Percentiles rank a stretch among this genome's conserved stretches.
Conservation (phyloP, 106 monocot species). For the Agapanthus africanus region DNA sequence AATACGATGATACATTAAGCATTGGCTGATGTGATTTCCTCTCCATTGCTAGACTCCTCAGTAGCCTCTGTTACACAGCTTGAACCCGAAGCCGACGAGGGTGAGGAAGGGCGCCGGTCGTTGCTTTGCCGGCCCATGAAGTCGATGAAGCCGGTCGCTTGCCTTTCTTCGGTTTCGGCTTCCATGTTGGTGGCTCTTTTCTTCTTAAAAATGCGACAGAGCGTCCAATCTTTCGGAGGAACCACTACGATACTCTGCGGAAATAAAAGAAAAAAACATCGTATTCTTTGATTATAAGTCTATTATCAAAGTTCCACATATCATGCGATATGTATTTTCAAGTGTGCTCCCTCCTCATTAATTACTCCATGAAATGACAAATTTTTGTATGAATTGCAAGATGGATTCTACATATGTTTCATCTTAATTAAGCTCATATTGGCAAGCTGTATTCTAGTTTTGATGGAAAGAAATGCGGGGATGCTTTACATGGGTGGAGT, state of each 20-base stretch:
- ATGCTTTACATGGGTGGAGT: conserved; percentile 22
- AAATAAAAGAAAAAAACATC: too few species aligned
- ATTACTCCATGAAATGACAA: too few species aligned
- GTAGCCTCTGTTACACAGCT: conserved; percentile 43
- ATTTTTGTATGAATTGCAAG: too few species aligned
- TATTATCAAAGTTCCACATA: too few species aligned
- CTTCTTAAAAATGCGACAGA: conserved; percentile 77
- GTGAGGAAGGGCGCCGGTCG: not conserved
- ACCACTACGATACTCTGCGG: too few species aligned
- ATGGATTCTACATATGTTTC: too few species aligned
- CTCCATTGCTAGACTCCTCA: conserved; percentile 21
- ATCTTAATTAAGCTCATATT: too few species aligned
- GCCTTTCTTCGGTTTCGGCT: not conserved
- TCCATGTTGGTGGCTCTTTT: conserved; percentile 24
- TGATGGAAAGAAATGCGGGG: too few species aligned
- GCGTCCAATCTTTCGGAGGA: conserved; percentile 70
- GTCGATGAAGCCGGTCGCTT: conserved; percentile 21
- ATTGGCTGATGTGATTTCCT: conserved; percentile 11
- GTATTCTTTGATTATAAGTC: too few species aligned
- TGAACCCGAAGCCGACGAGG: conserved; percentile 16
- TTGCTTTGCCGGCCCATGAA: conserved; percentile 4
- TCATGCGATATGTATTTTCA: too few species aligned
- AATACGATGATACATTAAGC: conserved; percentile 6
- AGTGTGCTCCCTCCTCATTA: too few species aligned
- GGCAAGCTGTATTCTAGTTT: too few species aligned